These are phyloP conservation scores for Xylaria palmicola DNA, from an alignment of 495 filamentous ascomycete genomes.

Conservation along the genomic window DNA sequence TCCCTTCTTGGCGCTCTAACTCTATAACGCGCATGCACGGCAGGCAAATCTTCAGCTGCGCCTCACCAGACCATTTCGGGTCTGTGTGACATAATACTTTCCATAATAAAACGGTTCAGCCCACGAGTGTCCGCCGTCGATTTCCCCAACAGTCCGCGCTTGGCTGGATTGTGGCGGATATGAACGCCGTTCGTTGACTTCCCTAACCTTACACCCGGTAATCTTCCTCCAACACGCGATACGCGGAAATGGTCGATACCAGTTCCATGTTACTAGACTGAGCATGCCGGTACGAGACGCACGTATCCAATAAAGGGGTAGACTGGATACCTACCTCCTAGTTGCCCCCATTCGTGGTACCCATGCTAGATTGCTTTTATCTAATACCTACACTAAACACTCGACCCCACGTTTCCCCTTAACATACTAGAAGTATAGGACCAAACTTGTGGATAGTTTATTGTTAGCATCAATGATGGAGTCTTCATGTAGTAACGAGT, in stretches of 20 bases:
- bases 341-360: neutral
- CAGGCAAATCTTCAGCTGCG: conserved; percentile 9
- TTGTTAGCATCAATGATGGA: too few species aligned
- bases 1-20: neutral
- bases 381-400: neutral
- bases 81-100: neutral
- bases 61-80: neutral
- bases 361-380: neutral
- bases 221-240: too few species aligned
- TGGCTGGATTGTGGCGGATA: too few species aligned
- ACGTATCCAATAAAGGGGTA: too few species aligned
- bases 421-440: neutral
- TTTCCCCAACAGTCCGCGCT: neutral
- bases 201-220: too few species aligned
- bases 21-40: neutral
- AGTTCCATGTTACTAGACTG: too few species aligned
- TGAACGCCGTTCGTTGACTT: too few species aligned
- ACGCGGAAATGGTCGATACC: too few species aligned
- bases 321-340: too few species aligned
- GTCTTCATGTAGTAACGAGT: too few species aligned
- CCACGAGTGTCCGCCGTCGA: too few species aligned
- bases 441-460: neutral
- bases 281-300: too few species aligned
- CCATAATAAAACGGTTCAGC: neutral
- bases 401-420: neutral